Percentiles rank a stretch among this genome's conserved stretches.
These are phyloP conservation scores for Boletus fagicola DNA, from an alignment of 768 basidiomycete genomes.

Conservation along the genomic window DNA sequence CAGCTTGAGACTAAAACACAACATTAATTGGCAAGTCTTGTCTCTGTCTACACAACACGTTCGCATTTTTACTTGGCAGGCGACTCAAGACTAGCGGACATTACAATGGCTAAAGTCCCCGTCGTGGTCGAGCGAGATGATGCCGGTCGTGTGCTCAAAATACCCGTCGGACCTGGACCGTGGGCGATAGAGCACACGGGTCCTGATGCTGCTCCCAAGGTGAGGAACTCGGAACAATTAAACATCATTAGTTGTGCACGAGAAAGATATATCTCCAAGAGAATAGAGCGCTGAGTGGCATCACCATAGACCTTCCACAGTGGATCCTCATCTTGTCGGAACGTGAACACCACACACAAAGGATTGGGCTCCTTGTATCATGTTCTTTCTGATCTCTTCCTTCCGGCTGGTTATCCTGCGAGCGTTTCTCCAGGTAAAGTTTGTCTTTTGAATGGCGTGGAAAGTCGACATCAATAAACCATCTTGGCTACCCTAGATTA, in stretches of 20 bases:
- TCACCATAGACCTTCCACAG: conserved; percentile 1
- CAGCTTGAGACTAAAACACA: too few species aligned
- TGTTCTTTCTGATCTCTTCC: conserved; percentile 41
- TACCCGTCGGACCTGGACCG: conserved; percentile 13
- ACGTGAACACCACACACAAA: neutral
- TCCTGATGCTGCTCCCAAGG: conserved; percentile 10
- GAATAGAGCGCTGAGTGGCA: conserved; percentile 3
- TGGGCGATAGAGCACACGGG: neutral
- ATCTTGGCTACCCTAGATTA: conserved; percentile 42
- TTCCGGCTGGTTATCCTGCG: conserved; percentile 60
- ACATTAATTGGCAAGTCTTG: neutral
- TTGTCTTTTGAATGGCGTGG: neutral
- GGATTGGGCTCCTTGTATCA: conserved; percentile 11
- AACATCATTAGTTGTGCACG: neutral
- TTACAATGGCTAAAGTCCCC: neutral
- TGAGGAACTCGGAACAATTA: conserved; percentile 5
- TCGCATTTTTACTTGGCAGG: neutral
- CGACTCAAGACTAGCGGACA: neutral
- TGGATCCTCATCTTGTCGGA: neutral
- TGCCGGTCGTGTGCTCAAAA: conserved; percentile 17
- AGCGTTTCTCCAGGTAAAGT: conserved; percentile 57
- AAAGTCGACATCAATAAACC: neutral
- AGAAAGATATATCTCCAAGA: neutral
- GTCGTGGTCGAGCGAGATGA: conserved; percentile 25
- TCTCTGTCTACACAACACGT: neutral